These are phyloP conservation scores for Moelleriella libera DNA, from an alignment of 2,329 filamentous ascomycete genomes.

Conservation along the genomic window DNA sequence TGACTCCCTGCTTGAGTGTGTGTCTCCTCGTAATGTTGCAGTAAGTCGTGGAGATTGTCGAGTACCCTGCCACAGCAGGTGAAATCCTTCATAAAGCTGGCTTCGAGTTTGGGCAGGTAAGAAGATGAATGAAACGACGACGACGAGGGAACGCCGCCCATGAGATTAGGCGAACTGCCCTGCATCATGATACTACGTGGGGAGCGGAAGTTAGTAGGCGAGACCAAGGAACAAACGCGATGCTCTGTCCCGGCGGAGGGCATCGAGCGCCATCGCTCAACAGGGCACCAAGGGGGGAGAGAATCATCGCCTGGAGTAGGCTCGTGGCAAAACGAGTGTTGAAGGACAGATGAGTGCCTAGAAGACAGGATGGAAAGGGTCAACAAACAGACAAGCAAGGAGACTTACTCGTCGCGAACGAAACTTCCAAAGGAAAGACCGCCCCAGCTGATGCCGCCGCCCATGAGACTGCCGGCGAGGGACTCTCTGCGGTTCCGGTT, in stretches of 20 bases:
- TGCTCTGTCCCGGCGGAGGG: no score
- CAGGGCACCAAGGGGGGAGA: no score
- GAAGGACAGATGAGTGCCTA: neutral
- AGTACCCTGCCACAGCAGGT: conserved; percentile 84
- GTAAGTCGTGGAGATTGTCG: conserved; percentile 81
- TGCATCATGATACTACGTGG: conserved; percentile 73
- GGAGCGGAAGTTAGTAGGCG: no score
- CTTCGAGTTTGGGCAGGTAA: conserved; percentile 90
- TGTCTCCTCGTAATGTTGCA: conserved; percentile 93
- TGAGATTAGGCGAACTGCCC: conserved; percentile 75
- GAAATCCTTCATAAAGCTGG: conserved; percentile 96
- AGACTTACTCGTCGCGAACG: conserved; percentile 89
- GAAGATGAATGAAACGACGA: conserved; percentile 85
- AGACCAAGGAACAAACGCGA: no score
- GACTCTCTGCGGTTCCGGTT: conserved; percentile 46
- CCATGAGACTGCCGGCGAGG: conserved; percentile 47
- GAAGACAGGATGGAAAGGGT: neutral
- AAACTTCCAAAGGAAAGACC: conserved; percentile 93
- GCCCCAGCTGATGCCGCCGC: conserved; percentile 87
- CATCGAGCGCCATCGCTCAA: no score
- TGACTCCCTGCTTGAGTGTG: conserved; percentile 61
- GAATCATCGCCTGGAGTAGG: no score
- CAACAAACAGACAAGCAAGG: neutral
- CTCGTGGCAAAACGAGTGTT: no score
- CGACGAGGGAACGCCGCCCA: conserved; percentile 54